A percentile compares a stretch with the other conserved stretches of the same genome.
Evolutionary conservation across 176 grass and related monocot species (phyloP).

Genomic region (Carex myosuroides): DNA sequence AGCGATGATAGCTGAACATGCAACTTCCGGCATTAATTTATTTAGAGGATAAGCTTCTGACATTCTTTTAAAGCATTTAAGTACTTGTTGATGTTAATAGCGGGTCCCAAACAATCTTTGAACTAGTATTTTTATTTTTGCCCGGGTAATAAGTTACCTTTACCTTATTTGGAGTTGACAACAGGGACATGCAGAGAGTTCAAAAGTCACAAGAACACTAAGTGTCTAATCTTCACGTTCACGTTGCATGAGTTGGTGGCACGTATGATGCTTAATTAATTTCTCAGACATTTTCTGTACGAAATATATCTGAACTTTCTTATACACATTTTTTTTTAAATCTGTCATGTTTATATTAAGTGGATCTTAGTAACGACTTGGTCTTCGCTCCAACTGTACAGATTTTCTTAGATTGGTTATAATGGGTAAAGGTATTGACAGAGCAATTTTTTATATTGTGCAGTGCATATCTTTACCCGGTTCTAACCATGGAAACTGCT

Average conservation of each 20-base stretch:
- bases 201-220: no score
- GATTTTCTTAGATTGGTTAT: not conserved
- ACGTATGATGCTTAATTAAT: not conserved
- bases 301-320: not conserved
- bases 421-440: not conserved
- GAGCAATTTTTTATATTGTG: no score
- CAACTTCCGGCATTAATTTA: not conserved
- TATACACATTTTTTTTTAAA: not conserved
- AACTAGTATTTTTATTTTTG: not conserved
- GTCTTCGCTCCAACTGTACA: not conserved
- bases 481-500: no score
- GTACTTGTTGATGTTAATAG: not conserved
- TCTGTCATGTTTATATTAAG: not conserved
- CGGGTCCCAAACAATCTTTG: not conserved
- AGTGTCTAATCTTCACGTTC: no score
- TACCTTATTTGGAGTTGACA: no score
- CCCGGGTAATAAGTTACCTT: no score
- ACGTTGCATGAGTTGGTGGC: not conserved
- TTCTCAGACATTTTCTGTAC: not conserved
- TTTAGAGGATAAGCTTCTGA: not conserved
- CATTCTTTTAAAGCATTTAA: not conserved
- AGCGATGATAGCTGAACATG: not conserved
- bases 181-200: no score
- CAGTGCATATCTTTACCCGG: no score
- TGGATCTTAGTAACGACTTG: not conserved